Evolutionary conservation across 495 filamentous ascomycete genomes (phyloP).

Genomic region (Tuber melanosporum): DNA sequence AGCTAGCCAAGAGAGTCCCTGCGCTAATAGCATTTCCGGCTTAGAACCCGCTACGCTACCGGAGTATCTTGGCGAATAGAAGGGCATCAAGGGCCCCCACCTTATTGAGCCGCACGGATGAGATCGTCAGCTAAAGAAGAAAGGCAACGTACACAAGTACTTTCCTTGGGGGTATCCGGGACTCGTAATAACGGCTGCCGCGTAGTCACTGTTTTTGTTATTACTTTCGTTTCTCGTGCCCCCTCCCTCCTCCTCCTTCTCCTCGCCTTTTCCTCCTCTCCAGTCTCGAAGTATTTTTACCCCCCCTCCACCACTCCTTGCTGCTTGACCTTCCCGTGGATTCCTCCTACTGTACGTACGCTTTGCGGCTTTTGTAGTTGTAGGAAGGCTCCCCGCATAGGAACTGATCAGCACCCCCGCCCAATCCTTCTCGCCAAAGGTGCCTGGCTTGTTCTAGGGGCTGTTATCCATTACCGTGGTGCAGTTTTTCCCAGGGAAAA

Average conservation of each 20-base stretch:
- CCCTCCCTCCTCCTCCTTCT: conserved; percentile 6
- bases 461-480: neutral
- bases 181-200: neutral
- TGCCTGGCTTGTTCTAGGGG: neutral
- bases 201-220: neutral
- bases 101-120: neutral
- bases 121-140: neutral
- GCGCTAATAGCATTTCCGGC: neutral
- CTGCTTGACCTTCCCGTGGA: conserved; percentile 1
- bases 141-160: neutral
- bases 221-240: neutral
- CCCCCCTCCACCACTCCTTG: neutral
- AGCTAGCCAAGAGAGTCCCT: neutral
- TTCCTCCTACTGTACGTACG: neutral
- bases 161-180: neutral
- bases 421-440: neutral
- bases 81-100: neutral
- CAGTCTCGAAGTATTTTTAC: conserved; percentile 10
- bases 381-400: neutral
- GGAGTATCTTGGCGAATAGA: neutral
- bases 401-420: neutral
- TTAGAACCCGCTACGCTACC: neutral
- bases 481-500: conserved; percentile 8
- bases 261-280: conserved; percentile 11
- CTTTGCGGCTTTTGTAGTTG: conserved; percentile 11